These are phyloP conservation scores for Tetrahymena thermophila DNA, from an alignment of 73 alveolate genomes.

Conservation along the genomic window DNA sequence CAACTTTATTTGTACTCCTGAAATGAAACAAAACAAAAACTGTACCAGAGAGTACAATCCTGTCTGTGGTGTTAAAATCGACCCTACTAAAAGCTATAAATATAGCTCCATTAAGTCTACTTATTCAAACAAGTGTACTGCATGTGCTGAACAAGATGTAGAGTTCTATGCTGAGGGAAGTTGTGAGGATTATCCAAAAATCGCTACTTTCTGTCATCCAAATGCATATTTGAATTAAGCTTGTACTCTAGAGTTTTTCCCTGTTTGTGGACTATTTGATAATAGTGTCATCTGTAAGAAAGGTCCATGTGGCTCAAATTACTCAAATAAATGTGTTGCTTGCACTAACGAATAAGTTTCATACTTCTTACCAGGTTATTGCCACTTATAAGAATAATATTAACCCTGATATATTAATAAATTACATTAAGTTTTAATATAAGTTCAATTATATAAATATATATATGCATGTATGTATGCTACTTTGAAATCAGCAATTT, in stretches of 20 bases:
- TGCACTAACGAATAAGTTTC: not conserved
- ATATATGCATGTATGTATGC: too few species aligned
- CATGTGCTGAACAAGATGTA: not conserved
- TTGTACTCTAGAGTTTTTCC: not conserved
- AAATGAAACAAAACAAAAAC: too few species aligned
- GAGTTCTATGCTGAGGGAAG: not conserved
- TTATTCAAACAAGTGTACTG: not conserved
- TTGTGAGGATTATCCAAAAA: not conserved
- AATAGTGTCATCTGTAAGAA: not conserved
- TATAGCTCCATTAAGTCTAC: not conserved
- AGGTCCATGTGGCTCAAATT: slow-evolving; percentile 13
- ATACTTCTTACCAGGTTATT: slow-evolving; percentile 5
- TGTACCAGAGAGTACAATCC: not conserved
- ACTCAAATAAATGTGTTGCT: slow-evolving; percentile 21
- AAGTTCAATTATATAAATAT: too few species aligned
- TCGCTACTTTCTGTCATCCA: not conserved
- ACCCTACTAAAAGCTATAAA: not conserved
- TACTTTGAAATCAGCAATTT: too few species aligned
- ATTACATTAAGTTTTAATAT: too few species aligned
- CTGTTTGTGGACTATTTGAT: slow-evolving; percentile 15
- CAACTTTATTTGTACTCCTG: not conserved
- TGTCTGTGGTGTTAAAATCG: not conserved
- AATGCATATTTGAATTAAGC: not conserved
- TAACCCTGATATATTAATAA: not conserved
- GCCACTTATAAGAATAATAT: not conserved